Conservation (phyloP, 352 stramenopile genomes). For the Pythium apleroticum region DNA sequence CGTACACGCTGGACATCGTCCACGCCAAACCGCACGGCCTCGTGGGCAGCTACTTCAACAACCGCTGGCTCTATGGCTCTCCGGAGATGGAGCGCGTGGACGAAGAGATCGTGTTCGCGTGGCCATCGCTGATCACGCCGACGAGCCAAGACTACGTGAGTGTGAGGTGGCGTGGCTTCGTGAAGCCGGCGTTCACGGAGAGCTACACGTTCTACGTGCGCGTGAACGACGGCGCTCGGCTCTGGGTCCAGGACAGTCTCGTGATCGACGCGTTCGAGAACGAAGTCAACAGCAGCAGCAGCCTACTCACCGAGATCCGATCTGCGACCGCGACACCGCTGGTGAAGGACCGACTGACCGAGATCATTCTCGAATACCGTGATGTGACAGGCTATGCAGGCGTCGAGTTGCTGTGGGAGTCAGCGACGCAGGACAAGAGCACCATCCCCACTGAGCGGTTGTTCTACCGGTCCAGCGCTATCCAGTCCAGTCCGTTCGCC, state of each 20-base stretch:
- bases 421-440: slow-evolving; percentile 80
- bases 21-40: slow-evolving; percentile 82
- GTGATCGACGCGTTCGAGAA: slow-evolving; percentile 88
- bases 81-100: slow-evolving; percentile 88
- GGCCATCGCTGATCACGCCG: slow-evolving; percentile 87
- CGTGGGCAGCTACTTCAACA: slow-evolving; percentile 94
- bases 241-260: slow-evolving; percentile 82
- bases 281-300: slow-evolving; percentile 9
- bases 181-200: slow-evolving; percentile 86
- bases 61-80: slow-evolving; percentile 91
- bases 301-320: slow-evolving; percentile 17
- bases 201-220: slow-evolving; percentile 74
- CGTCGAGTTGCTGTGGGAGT: slow-evolving; percentile 89
- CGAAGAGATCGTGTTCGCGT: slow-evolving; percentile 89
- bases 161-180: slow-evolving; percentile 88
- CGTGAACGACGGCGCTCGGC: slow-evolving; percentile 80
- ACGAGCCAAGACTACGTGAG: slow-evolving; percentile 94
- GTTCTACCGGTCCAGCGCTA: slow-evolving; percentile 72
- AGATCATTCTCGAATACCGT: slow-evolving; percentile 89
- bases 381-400: slow-evolving; percentile 88
- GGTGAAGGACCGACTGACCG: slow-evolving; percentile 27
- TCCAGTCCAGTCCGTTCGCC: slow-evolving; percentile 65
- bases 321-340: slow-evolving; percentile 23
- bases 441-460: slow-evolving; percentile 87
- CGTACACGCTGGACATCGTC: slow-evolving; percentile 87